Base-by-base conservation (phyloP, 129 eudicot genomes). In the Flaveria bidentis region DNA sequence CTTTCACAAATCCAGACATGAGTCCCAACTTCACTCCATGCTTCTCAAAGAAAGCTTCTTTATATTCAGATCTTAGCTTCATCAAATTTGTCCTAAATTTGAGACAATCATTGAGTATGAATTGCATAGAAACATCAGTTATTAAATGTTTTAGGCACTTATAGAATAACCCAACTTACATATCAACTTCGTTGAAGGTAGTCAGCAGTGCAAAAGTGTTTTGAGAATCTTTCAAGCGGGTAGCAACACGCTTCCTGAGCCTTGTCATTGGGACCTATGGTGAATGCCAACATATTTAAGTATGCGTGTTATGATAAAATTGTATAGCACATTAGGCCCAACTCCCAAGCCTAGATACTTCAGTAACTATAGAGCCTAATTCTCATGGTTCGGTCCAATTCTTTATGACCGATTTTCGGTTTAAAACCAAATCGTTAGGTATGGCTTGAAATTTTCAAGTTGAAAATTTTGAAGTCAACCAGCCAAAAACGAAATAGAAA, bases 21-120 rank as follows among this genome's bases (percentile, higher is more conserved):
- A 87, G 83, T 79, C 91, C 91, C 76, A 87, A 69, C 80, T 87
- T 87, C 50, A 87, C 91, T 50, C 91, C 91, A 87, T 87, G 91
- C 78, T 87, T 87, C 82, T 87, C 91, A 70, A 78, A 51, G 68
- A 87, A 87, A 52, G 91, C 91, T 11, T 87, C 91, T 78, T 87
- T 87, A 75, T 87, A 87, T 58, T 87, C 91, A 9, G 91, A 81
- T 25, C 91, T 7, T 65, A 71, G 10, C 23, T 52, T 52, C 58
- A 52, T 52, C 58, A 52, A 52, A 52, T 73, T 52, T 52, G 58
- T 52, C 58, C 58, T 52, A 52, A 52, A 52, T 52, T n/a, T 4
- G 6, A 52, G 58, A 52, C 58, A 52, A n/a, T n/a, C 67, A 33
- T 50, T 50, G 23, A 11, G 63, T 2, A n/a, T 18, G 16, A 52